Conservation (phyloP, 2,329 filamentous ascomycete genomes). For the Metarhizium brunneum region DNA sequence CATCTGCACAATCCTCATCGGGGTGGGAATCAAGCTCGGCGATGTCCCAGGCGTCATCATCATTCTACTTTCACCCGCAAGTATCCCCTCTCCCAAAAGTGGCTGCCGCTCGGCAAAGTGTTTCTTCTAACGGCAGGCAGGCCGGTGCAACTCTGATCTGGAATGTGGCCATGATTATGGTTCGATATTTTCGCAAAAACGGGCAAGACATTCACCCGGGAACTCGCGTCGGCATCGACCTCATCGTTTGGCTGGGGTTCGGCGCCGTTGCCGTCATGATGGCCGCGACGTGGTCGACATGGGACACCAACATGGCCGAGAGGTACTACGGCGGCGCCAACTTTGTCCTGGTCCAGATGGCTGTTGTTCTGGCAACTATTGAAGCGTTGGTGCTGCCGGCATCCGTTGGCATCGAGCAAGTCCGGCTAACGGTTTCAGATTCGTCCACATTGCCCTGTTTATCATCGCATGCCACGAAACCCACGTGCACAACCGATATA, state of each 20-base stretch:
- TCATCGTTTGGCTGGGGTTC: constrained; percentile 3
- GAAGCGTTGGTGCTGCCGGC: neutral
- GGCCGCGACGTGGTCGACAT: neutral
- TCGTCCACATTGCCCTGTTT: neutral
- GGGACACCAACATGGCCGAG: neutral
- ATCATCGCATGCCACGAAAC: constrained; percentile 2
- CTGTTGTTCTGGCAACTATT: neutral
- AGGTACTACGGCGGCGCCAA: neutral
- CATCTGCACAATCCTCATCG: neutral
- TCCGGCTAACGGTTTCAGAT: neutral
- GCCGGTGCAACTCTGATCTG: neutral
- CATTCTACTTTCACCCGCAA: neutral
- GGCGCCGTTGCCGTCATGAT: constrained; percentile 1
- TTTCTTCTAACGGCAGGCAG: neutral
- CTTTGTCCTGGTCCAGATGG: neutral
- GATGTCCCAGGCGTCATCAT: neutral
- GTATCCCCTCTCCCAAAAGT: neutral
- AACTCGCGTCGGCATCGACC: constrained; percentile 1
- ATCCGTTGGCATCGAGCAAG: too few species aligned
- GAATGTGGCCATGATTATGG: neutral
- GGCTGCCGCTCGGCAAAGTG: neutral
- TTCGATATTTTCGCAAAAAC: neutral
- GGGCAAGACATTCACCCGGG: neutral
- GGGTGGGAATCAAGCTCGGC: neutral
- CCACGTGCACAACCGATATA: neutral